Evolutionary conservation across 495 filamentous ascomycete genomes (phyloP).

Genomic region (Opeltia flavorubescens): DNA sequence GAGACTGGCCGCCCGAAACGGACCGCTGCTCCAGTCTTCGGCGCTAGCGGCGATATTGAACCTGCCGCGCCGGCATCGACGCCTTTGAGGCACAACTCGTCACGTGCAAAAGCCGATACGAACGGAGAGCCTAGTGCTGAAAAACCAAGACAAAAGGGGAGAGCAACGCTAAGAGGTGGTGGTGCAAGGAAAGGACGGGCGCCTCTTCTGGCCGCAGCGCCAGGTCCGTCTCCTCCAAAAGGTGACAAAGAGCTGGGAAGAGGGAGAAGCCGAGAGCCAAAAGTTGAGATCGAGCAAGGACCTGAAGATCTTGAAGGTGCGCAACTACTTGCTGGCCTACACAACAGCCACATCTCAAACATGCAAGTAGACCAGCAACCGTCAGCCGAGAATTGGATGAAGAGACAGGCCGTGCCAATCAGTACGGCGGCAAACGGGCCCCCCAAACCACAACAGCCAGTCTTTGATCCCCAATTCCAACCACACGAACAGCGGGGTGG

Average conservation of each 20-base stretch:
- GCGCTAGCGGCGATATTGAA: conserved; percentile 44
- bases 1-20: conserved; percentile 56
- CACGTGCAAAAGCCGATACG: conserved; percentile 21
- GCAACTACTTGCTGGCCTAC: conserved; percentile 11
- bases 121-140: conserved; percentile 40
- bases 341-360: conserved; percentile 4
- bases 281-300: conserved; percentile 8
- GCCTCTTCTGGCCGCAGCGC: conserved; percentile 17
- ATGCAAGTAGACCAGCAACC: conserved; percentile 5
- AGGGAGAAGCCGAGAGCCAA: conserved; percentile 8
- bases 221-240: conserved; percentile 18
- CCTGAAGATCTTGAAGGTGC: conserved; percentile 15
- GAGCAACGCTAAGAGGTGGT: conserved; percentile 27
- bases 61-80: conserved; percentile 24
- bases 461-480: conserved; percentile 22
- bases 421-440: conserved; percentile 13
- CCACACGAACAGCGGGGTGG: conserved; percentile 18
- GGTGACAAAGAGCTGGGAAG: conserved; percentile 4
- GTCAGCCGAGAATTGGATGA: conserved; percentile 9
- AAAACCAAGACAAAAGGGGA: conserved; percentile 36
- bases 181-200: conserved; percentile 21
- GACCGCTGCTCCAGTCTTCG: conserved; percentile 59
- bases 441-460: conserved; percentile 19
- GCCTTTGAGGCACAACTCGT: conserved; percentile 31
- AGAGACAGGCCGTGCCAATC: conserved; percentile 24